A percentile compares a stretch with the other conserved stretches of the same genome.
Evolutionary conservation across 2,329 filamentous ascomycete genomes (phyloP).

Genomic region (Fusarium liriodendri): DNA sequence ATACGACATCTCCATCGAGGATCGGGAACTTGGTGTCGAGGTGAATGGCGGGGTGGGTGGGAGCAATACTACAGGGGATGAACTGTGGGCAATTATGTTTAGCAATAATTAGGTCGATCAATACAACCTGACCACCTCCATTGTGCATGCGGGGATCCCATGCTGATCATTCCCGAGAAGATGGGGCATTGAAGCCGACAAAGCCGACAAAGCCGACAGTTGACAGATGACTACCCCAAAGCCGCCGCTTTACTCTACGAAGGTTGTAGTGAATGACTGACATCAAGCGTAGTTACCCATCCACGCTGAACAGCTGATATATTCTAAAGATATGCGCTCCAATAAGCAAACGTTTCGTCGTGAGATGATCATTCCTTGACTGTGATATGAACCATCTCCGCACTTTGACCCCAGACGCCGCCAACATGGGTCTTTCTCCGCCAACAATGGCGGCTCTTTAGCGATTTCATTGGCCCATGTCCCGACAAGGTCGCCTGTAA

Average conservation of each 20-base stretch:
- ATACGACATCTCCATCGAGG: not conserved
- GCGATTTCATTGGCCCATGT: not conserved
- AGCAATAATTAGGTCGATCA: not conserved
- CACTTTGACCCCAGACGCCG: not conserved
- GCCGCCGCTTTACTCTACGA: not conserved
- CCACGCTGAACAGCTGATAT: not conserved
- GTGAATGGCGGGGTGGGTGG: not conserved
- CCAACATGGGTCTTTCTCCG: not conserved
- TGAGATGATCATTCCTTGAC: not conserved
- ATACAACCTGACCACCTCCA: not conserved
- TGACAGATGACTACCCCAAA: not conserved
- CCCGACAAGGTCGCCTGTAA: not conserved
- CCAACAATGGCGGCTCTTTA: not conserved
- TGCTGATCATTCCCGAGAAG: not conserved
- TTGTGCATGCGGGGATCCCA: not conserved
- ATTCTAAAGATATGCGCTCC: not conserved
- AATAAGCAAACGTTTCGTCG: not conserved
- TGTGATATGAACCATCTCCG: not conserved
- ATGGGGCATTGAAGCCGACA: not conserved
- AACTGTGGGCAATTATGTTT: not conserved
- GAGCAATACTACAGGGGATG: not conserved
- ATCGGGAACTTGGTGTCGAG: not conserved
- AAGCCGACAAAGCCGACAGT: not conserved
- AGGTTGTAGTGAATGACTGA: not conserved
- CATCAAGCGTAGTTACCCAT: not conserved